Percentiles rank a stretch among this genome's conserved stretches.
Evolutionary conservation across 768 basidiomycete genomes (phyloP).

Genomic region (Mycena chlorophos): DNA sequence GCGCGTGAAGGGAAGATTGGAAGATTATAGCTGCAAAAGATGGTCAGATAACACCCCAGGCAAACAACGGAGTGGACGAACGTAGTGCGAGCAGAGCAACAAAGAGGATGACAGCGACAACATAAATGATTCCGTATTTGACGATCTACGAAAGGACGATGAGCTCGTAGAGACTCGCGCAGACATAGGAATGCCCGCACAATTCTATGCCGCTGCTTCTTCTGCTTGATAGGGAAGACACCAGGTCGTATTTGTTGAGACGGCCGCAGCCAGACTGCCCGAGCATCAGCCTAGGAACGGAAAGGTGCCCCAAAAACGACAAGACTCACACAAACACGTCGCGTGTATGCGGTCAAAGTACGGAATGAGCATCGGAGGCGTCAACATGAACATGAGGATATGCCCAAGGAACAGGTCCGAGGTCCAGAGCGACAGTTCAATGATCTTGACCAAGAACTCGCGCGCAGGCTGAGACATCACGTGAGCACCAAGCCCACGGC

Average conservation of each 20-base stretch:
- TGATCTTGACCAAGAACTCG: slow-evolving; percentile 96
- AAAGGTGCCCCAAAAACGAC: slow-evolving; percentile 3
- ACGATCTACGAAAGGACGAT: slow-evolving; percentile 51
- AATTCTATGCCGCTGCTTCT: slow-evolving; percentile 86
- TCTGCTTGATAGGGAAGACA: slow-evolving; percentile 87
- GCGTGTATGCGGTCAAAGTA: slow-evolving; percentile 92
- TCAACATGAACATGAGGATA: slow-evolving; percentile 86
- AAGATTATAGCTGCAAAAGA: slow-evolving; percentile 54
- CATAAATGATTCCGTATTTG: slow-evolving; percentile 81
- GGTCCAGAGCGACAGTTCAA: slow-evolving; percentile 94
- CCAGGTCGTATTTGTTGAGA: slow-evolving; percentile 94
- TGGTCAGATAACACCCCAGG: slow-evolving; percentile 7
- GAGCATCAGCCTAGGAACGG: slow-evolving; percentile 21
- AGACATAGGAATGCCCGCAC: slow-evolving; percentile 44
- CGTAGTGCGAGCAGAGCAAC: slow-evolving; percentile 76
- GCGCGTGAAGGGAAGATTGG: slow-evolving; percentile 57
- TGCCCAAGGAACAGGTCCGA: slow-evolving; percentile 90
- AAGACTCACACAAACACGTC: slow-evolving; percentile 78
- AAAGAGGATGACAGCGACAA: slow-evolving; percentile 67
- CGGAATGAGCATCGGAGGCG: slow-evolving; percentile 84
- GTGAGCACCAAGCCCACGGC: slow-evolving; percentile 84
- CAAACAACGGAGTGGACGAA: slow-evolving; percentile 49
- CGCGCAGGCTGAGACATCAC: slow-evolving; percentile 96
- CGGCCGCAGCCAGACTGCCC: slow-evolving; percentile 88
- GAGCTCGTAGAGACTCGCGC: background rate